A percentile compares a stretch with the other conserved stretches of the same genome.
phyloP scores from a whole-genome alignment of 345 rosid genomes.

The Balakata baccata region DNA sequence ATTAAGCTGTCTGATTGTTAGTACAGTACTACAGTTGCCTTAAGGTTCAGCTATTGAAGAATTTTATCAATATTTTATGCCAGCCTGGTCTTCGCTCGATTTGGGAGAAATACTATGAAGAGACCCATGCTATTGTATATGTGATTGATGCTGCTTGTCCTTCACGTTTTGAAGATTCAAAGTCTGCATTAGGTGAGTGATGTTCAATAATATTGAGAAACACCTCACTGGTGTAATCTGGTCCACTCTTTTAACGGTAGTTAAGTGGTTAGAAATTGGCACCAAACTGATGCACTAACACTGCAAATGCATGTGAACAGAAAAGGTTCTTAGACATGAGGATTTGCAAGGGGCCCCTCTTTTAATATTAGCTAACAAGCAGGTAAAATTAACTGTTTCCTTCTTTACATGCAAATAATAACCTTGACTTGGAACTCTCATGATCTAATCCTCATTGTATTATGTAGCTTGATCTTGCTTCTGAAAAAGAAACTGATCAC shows the following conservation, averaged over 20 bases:
- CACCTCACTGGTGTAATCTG: conserved; percentile 1
- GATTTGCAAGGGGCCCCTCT: conserved; percentile 97
- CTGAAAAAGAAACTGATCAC: not conserved
- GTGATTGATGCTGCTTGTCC: conserved; percentile 94
- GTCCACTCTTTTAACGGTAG: not conserved
- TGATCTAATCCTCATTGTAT: not conserved
- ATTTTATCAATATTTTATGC: conserved; percentile 9
- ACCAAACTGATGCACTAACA: conserved; percentile 4
- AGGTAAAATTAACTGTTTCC: conserved; percentile 37
- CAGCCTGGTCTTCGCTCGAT: conserved; percentile 96
- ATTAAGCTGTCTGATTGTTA: conserved; percentile 1
- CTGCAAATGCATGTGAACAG: conserved; percentile 35
- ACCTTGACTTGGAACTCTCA: not conserved
- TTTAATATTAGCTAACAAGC: conserved; percentile 89
- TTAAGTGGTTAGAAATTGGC: conserved; percentile 5
- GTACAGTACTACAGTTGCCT: not conserved
- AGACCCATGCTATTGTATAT: conserved; percentile 89
- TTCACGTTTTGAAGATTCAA: conserved; percentile 88
- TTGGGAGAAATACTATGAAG: conserved; percentile 99
- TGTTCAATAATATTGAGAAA: not conserved
- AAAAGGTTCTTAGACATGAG: conserved; percentile 90
- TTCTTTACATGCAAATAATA: not conserved
- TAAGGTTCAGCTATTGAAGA: conserved; percentile 13
- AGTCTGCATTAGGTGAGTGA: conserved; percentile 77
- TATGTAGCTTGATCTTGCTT: not conserved